phyloP scores from a whole-genome alignment of 2,329 filamentous ascomycete species.

The Capronia coronata region DNA sequence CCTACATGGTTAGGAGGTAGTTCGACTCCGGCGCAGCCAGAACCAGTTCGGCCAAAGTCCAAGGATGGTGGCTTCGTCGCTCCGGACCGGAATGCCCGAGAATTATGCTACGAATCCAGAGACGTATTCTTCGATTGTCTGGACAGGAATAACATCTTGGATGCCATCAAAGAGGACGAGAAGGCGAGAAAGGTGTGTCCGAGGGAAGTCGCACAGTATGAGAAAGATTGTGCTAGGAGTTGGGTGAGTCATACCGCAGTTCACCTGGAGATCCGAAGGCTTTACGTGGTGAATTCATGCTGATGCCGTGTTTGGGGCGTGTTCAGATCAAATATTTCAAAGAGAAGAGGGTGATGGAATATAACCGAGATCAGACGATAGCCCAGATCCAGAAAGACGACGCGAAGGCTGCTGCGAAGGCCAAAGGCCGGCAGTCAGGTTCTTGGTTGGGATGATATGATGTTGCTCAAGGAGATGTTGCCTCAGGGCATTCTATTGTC shows the following conservation, averaged over 20 bases:
- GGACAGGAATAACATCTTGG: constrained; percentile 72
- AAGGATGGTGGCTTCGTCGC: constrained; percentile 62
- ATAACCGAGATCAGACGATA: constrained; percentile 73
- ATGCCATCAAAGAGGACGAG: constrained; percentile 57
- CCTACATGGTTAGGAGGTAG: constrained; percentile 27
- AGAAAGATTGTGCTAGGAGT: constrained; percentile 76
- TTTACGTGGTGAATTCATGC: background rate
- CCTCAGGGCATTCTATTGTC: background rate
- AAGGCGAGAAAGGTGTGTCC: constrained; percentile 54
- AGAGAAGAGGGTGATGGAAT: constrained; percentile 87
- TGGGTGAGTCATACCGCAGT: constrained; percentile 60
- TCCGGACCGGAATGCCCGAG: constrained; percentile 75
- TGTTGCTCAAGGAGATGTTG: background rate
- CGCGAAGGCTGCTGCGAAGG: constrained; percentile 53
- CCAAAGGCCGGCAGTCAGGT: constrained; percentile 36
- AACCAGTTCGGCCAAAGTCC: constrained; percentile 40
- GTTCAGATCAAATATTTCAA: constrained; percentile 91
- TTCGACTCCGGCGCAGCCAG: constrained; percentile 27
- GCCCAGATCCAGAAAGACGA: constrained; percentile 68
- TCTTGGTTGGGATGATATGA: constrained; percentile 27
- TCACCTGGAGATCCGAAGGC: background rate
- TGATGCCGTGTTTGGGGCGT: constrained; percentile 1
- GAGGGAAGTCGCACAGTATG: constrained; percentile 60
- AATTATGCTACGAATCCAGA: constrained; percentile 80
- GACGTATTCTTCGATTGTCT: constrained; percentile 86